Evolutionary conservation across 208 protist species (phyloP).

Genomic region (Herpetomonas tarakana): DNA sequence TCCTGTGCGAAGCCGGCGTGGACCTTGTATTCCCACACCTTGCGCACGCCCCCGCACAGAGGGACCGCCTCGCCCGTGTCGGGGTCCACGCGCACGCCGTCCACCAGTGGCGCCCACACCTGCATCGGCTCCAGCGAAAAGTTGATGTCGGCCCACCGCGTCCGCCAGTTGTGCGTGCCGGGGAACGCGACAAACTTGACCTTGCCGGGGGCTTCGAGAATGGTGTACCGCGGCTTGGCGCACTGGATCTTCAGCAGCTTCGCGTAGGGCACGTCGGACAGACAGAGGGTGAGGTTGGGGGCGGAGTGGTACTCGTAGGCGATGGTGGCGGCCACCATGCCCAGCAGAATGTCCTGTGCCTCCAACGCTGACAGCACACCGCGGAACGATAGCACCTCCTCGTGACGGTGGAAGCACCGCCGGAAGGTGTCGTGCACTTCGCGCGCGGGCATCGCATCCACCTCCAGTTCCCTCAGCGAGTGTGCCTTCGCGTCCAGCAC

Average conservation of each 20-base stretch:
- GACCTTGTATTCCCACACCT: slow-evolving; percentile 50
- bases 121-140: slow-evolving; percentile 24
- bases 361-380: slow-evolving; percentile 19
- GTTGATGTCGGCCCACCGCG: slow-evolving; percentile 40
- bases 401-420: slow-evolving; percentile 36
- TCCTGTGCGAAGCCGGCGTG: slow-evolving; percentile 69
- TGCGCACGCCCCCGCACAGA: slow-evolving; percentile 36
- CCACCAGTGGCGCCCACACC: slow-evolving; percentile 37
- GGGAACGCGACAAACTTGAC: slow-evolving; percentile 79
- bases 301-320: slow-evolving; percentile 65
- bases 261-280: slow-evolving; percentile 74
- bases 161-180: slow-evolving; percentile 81
- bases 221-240: slow-evolving; percentile 43
- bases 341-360: slow-evolving; percentile 54
- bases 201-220: slow-evolving; percentile 62
- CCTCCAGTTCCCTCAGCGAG: slow-evolving; percentile 25
- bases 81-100: slow-evolving; percentile 17
- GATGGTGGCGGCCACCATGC: slow-evolving; percentile 41
- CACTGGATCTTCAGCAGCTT: slow-evolving; percentile 40
- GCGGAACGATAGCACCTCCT: slow-evolving; percentile 49
- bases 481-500: slow-evolving; percentile 38
- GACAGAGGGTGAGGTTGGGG: slow-evolving; percentile 53
- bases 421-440: slow-evolving; percentile 51
- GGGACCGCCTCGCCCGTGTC: not conserved
- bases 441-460: slow-evolving; percentile 23